phyloP scores from a whole-genome alignment of 305 asterid genomes.

The Fraxinus sp. region DNA sequence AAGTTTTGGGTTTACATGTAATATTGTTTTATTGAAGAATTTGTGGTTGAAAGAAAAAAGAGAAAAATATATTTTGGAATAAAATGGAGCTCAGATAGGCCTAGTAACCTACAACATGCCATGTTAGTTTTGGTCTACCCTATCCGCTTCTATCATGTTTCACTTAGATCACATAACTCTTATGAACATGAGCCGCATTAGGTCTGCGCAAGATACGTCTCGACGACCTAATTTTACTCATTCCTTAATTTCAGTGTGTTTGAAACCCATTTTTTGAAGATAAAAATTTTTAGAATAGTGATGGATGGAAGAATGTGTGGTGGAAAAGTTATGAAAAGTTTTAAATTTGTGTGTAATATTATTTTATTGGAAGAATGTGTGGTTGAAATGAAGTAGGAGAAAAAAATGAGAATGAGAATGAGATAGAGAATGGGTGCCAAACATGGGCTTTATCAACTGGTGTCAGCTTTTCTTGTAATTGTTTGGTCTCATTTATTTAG shows the following conservation, averaged over 20 bases:
- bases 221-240: background rate
- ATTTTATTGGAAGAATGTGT: too few species aligned
- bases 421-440: too few species aligned
- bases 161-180: background rate
- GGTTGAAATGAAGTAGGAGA: too few species aligned
- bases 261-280: too few species aligned
- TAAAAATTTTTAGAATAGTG: too few species aligned
- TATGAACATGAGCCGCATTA: background rate
- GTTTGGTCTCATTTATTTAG: background rate
- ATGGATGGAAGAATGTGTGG: too few species aligned
- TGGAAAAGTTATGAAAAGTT: too few species aligned
- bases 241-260: background rate
- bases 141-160: background rate
- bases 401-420: too few species aligned
- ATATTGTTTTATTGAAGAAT: background rate
- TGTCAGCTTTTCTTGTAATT: background rate
- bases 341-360: too few species aligned
- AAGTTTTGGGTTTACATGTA: background rate
- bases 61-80: background rate
- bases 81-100: background rate
- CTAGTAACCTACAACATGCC: background rate
- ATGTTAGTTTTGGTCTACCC: background rate
- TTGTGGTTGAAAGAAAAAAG: background rate
- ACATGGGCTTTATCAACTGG: background rate
- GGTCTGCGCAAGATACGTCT: background rate